These are phyloP conservation scores for Eimeria maxima DNA, from an alignment of 169 alveolate species.

Conservation along the genomic window DNA sequence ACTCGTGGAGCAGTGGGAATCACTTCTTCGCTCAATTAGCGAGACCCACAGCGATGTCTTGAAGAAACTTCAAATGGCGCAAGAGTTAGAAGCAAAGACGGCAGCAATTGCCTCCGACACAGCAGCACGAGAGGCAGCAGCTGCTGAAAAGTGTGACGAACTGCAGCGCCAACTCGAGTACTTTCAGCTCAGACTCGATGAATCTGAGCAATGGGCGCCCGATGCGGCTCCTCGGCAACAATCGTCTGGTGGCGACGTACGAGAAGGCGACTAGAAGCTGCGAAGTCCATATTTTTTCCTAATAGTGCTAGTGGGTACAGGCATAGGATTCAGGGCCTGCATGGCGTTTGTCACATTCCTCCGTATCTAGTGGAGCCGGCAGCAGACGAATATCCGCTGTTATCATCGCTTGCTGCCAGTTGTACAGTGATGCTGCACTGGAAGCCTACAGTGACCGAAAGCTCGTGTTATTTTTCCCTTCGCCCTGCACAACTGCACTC, in stretches of 20 bases:
- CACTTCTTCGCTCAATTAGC: neutral
- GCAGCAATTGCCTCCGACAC: neutral
- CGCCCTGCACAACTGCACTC: neutral
- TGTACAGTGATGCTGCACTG: constrained; percentile 13
- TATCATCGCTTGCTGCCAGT: neutral
- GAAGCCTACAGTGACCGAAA: neutral
- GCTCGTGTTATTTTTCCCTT: neutral
- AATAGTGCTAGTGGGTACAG: neutral
- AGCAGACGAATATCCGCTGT: neutral
- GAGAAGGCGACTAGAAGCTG: neutral
- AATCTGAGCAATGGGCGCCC: neutral
- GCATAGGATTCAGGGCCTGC: neutral
- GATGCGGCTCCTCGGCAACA: neutral
- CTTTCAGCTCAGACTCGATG: neutral
- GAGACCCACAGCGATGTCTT: neutral
- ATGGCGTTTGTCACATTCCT: neutral
- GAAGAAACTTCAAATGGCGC: neutral
- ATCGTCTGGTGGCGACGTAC: neutral
- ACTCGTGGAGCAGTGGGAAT: neutral
- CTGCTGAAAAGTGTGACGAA: neutral
- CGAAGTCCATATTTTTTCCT: neutral
- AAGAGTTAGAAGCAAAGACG: neutral
- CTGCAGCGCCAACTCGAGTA: neutral
- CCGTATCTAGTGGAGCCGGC: neutral
- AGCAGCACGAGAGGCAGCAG: constrained; percentile 21